Evolutionary conservation across 768 basidiomycete genomes (phyloP), one percentile per base, ranked within the genome.

Genomic region (Rossbeevera mucosa): DNA sequence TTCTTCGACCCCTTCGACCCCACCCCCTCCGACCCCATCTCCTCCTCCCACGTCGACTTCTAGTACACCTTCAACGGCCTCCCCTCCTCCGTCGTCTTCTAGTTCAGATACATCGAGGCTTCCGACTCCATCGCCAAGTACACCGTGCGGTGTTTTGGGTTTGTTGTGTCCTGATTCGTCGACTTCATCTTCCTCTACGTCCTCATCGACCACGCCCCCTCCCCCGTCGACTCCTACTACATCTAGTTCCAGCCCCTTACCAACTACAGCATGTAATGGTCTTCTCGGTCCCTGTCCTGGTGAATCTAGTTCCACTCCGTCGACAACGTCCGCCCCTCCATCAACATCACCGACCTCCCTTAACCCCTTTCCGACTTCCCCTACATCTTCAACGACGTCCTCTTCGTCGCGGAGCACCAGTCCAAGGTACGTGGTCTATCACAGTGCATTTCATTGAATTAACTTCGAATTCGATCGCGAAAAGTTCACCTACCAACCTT

Each of bases 401-500:
- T n/a, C 33, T 36, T 8, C 4, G 33, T 18, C 33, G 9, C 18
- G 5, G 9, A 40, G 48, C 11, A 59, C 49, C 33, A 30, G 11
- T 11, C 48, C 51, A 29, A 14, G 5, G 64, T 66, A n/a, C 21
- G 62, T 59, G 41, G 21, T 1, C 41, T 31, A 16, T 50, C 18
- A 5, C 5, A 5, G 20, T 29, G 20, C n/a, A 14, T 42, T 47
- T 4, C 28, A 14, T 25, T 8, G 7, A 26, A 40, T 45, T 62
- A 16, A 62, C 25, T 22, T 28, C 52, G 46, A 24, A 44, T 12
- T 64, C 64, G 58, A 62, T 67, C 5, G 57, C 69, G 13, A 70
- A 72, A 31, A 64, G 54, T 31, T 69, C 72, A 60, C 67, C 71
- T 24, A n/a, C 53, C 4, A 46, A 22, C 48, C 59, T 54, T 40